phyloP scores from a whole-genome alignment of 805 yeast genomes.

The Spathaspora sp. region DNA sequence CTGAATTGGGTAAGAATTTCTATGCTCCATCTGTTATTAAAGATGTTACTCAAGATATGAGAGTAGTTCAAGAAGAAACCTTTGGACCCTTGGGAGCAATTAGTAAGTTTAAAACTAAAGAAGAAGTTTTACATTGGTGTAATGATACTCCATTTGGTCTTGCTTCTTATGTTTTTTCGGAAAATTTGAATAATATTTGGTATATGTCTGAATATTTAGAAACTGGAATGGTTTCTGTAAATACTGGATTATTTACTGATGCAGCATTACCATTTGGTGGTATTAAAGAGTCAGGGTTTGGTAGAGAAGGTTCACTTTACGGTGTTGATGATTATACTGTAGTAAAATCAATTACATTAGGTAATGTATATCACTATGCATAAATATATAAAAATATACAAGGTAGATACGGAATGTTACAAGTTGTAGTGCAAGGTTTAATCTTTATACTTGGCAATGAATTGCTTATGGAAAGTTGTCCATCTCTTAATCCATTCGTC shows the following conservation, averaged over 20 bases:
- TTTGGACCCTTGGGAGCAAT: slow-evolving; percentile 65
- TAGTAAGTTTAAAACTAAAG: slow-evolving; percentile 48
- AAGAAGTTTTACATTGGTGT: slow-evolving; percentile 51
- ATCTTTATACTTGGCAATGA: slow-evolving; percentile 53
- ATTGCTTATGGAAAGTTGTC: slow-evolving; percentile 72
- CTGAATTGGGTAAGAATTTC: slow-evolving; percentile 48
- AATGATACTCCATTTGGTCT: slow-evolving; percentile 56
- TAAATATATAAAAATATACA: background rate
- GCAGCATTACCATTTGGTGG: slow-evolving; percentile 75
- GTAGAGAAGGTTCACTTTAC: slow-evolving; percentile 75
- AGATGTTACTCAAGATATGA: slow-evolving; percentile 48
- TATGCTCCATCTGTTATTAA: slow-evolving; percentile 54
- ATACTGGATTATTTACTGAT: slow-evolving; percentile 56
- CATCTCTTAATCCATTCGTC: slow-evolving; percentile 80
- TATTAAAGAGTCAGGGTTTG: slow-evolving; percentile 72
- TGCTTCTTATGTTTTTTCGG: slow-evolving; percentile 57
- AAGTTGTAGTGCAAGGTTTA: no score
- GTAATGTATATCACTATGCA: slow-evolving; percentile 29
- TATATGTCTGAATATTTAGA: slow-evolving; percentile 55
- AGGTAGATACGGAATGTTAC: no score
- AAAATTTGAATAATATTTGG: slow-evolving; percentile 47
- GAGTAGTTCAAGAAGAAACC: slow-evolving; percentile 54
- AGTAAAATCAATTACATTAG: slow-evolving; percentile 50
- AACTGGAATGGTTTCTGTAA: slow-evolving; percentile 63
- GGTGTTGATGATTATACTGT: slow-evolving; percentile 73